These are phyloP conservation scores for Sparassis latifolia DNA, from an alignment of 1,284 basidiomycete species.

Conservation along the genomic window DNA sequence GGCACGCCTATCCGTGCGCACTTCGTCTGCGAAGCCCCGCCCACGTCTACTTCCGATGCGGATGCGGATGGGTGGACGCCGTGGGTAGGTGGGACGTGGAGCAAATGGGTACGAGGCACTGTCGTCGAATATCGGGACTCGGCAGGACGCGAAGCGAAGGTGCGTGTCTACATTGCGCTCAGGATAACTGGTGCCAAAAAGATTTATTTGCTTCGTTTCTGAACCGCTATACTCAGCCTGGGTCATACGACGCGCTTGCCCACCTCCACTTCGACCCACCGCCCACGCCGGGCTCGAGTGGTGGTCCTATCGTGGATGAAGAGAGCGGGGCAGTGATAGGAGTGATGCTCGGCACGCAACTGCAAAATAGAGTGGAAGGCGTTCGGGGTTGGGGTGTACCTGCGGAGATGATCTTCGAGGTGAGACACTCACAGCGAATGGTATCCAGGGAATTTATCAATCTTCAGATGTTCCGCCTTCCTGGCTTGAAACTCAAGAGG, in stretches of 20 bases:
- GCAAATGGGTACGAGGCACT: constrained; percentile 47
- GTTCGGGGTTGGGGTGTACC: constrained; percentile 64
- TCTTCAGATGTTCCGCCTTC: constrained; percentile 46
- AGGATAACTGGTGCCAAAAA: no score
- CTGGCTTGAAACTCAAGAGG: constrained; percentile 25
- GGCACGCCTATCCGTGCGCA: constrained; percentile 48
- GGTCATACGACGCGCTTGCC: constrained; percentile 63
- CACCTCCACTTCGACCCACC: constrained; percentile 51
- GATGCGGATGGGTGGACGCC: constrained; percentile 41
- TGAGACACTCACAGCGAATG: constrained; percentile 17
- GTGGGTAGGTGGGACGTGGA: constrained; percentile 47
- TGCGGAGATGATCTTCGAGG: constrained; percentile 64
- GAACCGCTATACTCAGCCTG: constrained; percentile 35
- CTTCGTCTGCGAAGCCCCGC: constrained; percentile 43
- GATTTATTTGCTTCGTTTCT: background rate
- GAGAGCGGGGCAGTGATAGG: constrained; percentile 64
- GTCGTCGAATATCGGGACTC: constrained; percentile 56
- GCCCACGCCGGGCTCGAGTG: constrained; percentile 64
- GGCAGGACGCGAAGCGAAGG: constrained; percentile 50
- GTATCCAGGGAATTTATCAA: background rate
- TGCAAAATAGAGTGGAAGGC: constrained; percentile 52
- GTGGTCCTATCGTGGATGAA: constrained; percentile 64
- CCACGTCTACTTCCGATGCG: constrained; percentile 20
- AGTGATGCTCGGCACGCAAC: constrained; percentile 57
- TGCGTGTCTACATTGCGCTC: constrained; percentile 19